phyloP scores from a whole-genome alignment of 2,329 filamentous ascomycete species.

The Phialophora chinensis region DNA sequence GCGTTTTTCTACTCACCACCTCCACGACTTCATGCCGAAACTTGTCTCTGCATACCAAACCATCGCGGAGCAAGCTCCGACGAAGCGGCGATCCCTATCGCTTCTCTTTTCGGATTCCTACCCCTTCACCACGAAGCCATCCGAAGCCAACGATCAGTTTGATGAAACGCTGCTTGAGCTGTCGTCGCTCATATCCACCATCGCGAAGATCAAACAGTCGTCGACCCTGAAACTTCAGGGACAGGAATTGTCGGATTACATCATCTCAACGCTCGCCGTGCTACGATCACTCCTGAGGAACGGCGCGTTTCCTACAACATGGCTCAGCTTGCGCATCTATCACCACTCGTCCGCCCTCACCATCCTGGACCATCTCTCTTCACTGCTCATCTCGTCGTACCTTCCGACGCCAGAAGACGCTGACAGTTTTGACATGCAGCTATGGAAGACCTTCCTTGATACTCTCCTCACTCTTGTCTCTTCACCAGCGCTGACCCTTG shows the following conservation, averaged over 20 bases:
- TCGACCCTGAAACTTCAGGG: slow-evolving; percentile 68
- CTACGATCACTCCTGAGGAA: slow-evolving; percentile 88
- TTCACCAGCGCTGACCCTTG: slow-evolving; percentile 84
- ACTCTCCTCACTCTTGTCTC: slow-evolving; percentile 87
- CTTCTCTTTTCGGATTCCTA: slow-evolving; percentile 89
- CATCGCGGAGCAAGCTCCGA: slow-evolving; percentile 70
- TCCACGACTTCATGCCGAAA: slow-evolving; percentile 87
- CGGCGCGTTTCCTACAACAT: slow-evolving; percentile 84
- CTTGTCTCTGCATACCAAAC: slow-evolving; percentile 87
- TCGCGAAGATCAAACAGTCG: slow-evolving; percentile 77
- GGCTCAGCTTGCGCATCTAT: slow-evolving; percentile 92
- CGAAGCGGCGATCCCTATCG: slow-evolving; percentile 69
- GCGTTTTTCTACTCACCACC: slow-evolving; percentile 76
- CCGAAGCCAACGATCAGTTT: slow-evolving; percentile 67
- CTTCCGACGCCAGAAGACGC: slow-evolving; percentile 89
- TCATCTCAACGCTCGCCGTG: slow-evolving; percentile 79
- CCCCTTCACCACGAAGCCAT: slow-evolving; percentile 78
- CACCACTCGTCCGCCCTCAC: slow-evolving; percentile 90
- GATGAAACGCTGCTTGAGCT: slow-evolving; percentile 90
- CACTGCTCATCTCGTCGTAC: slow-evolving; percentile 80
- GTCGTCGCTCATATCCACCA: slow-evolving; percentile 81
- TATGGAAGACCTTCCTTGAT: slow-evolving; percentile 93
- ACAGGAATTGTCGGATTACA: slow-evolving; percentile 53
- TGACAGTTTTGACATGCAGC: slow-evolving; percentile 86
- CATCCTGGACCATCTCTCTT: slow-evolving; percentile 79